These are phyloP conservation scores for Neohortaea acidophila DNA, from an alignment of 495 filamentous ascomycete species.

Conservation along the genomic window DNA sequence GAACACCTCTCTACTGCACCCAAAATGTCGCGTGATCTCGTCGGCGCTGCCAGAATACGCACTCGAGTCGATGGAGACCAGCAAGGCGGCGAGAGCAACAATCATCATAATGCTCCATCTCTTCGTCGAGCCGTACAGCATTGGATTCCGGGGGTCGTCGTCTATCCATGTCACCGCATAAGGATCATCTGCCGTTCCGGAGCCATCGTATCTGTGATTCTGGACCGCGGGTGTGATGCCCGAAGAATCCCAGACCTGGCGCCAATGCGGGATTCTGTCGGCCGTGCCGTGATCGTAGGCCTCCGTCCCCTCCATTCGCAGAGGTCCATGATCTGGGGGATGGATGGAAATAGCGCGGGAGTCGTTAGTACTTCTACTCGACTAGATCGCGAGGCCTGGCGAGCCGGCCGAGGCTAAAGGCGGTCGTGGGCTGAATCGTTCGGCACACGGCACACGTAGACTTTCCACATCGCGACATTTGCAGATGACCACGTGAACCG, in stretches of 20 bases:
- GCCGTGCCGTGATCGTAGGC: too few species aligned
- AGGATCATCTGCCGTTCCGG: conserved; percentile 8
- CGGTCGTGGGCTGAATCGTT: too few species aligned
- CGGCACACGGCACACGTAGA: too few species aligned
- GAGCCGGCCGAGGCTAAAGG: too few species aligned
- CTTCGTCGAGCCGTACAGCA: conserved; percentile 2
- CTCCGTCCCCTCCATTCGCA: too few species aligned
- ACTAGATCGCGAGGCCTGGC: too few species aligned
- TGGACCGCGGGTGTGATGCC: conserved; percentile 2
- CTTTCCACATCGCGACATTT: too few species aligned
- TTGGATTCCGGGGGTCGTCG: conserved; percentile 10
- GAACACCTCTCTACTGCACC: conserved; percentile 27
- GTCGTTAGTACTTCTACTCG: too few species aligned
- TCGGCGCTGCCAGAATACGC: not conserved
- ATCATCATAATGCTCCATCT: conserved; percentile 7
- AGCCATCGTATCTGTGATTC: conserved; percentile 11
- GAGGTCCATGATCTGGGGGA: too few species aligned
- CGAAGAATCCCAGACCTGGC: not conserved
- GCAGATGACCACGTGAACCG: too few species aligned
- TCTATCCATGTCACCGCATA: conserved; percentile 10
- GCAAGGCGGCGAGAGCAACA: conserved; percentile 3
- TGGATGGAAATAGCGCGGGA: too few species aligned
- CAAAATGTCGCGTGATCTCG: not conserved
- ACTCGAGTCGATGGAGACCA: conserved; percentile 1
- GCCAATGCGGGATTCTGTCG: conserved; percentile 1